Evolutionary conservation across 768 basidiomycete genomes (phyloP), one percentile per base, ranked within the genome.

Genomic region (Leccinellum luteum): DNA sequence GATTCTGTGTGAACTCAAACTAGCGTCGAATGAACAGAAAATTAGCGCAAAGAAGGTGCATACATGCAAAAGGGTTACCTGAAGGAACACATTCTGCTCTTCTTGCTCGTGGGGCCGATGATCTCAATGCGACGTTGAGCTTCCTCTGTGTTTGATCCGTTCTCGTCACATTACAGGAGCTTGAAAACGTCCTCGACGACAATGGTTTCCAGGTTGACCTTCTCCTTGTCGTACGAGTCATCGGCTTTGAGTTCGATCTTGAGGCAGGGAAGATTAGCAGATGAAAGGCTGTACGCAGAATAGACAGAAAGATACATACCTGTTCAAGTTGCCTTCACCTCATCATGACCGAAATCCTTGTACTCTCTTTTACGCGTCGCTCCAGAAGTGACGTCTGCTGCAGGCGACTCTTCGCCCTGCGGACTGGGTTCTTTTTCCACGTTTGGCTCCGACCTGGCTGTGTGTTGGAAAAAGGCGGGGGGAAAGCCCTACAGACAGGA

Each of bases 201-300:
- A 66, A 98, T 89, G 21, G 94, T 95, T 80, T 98, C 96, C 59
- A 98, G 81, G 76, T 98, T 96, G 76, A 98, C 96, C 80, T 98
- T 98, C 77, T 98, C 96, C 79, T 96, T 96, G 76, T 97, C 95
- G 74, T 97, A 98, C 50, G 94, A 76, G 73, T 95, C 93, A 74
- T 94, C 93, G 3, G 92, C 92, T 73, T 87, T 93, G 64, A 95
- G 82, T 75, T 94, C 89, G 60, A 95, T 94, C 84, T 80, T 10
- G 5, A 21, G 7, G 15, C 3, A 55, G 25, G 43, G 38, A 25
- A 30, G 4, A n/a, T 55, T 17, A 64, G 31, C 5, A 19, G 43
- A 47, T 3, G 21, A 14, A 25, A 52, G 56, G 2, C 49, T 2
- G 43, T 35, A 31, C 4, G 19, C 9, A 51, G 8, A 15, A 2